Percentiles rank a stretch among this genome's conserved stretches.
Evolutionary conservation across 75 land plant genomes (phyloP).

Genomic region (Pseudotsuga menziesii): DNA sequence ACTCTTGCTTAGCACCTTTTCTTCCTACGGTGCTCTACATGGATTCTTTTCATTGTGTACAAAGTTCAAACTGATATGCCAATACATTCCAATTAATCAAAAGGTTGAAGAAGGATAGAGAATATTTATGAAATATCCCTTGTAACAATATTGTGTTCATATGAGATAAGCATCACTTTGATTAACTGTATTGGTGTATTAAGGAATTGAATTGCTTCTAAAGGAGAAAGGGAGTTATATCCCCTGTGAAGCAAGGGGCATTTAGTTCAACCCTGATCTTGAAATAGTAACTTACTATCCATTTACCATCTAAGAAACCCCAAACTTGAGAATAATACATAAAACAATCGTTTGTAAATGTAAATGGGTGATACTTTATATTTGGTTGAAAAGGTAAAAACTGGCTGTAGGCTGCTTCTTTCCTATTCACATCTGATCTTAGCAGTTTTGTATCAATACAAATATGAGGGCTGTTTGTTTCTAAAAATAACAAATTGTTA

Average conservation of each 20-base stretch:
- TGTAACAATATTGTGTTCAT: too few species aligned
- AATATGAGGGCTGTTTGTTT: background rate
- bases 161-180: too few species aligned
- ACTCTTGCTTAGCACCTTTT: background rate
- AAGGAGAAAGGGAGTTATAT: too few species aligned
- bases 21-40: too few species aligned
- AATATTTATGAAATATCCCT: too few species aligned
- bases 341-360: too few species aligned
- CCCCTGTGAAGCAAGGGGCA: background rate
- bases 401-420: background rate
- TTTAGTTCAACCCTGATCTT: background rate
- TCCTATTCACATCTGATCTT: background rate
- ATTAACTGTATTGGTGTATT: too few species aligned
- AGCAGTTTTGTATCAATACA: background rate
- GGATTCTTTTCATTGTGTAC: too few species aligned
- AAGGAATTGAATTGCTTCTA: too few species aligned
- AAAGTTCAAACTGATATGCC: too few species aligned
- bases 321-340: background rate
- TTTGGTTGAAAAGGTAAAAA: too few species aligned
- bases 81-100: background rate
- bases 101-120: background rate
- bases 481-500: background rate
- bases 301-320: background rate
- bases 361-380: too few species aligned
- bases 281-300: background rate